A percentile compares a stretch with the other conserved stretches of the same genome.
Conservation (phyloP, 352 stramenopile species). For the Peronospora destructor region DNA sequence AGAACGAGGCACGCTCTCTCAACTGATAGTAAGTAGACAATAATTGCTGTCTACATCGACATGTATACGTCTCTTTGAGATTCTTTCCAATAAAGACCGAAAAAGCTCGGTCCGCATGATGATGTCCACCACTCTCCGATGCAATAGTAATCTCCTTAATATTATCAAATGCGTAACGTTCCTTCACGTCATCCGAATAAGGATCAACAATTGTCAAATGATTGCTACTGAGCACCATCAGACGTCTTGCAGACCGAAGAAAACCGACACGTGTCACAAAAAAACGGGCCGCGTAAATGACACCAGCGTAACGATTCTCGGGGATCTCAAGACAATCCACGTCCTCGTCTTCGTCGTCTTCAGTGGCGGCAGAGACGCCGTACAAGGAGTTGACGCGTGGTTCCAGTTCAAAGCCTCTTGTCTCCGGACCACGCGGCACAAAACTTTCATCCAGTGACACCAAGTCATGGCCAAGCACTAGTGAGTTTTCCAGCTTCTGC, state of each 20-base stretch:
- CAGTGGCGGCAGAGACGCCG: conserved; percentile 9
- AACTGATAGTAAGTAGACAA: conserved; percentile 84
- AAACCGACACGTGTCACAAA: conserved; percentile 83
- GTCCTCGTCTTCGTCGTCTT: conserved; percentile 41
- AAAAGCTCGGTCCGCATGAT: conserved; percentile 70
- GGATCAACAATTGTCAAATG: conserved; percentile 81
- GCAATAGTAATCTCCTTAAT: conserved; percentile 85
- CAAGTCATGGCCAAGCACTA: conserved; percentile 45
- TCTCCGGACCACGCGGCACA: conserved; percentile 63
- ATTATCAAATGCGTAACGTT: conserved; percentile 82
- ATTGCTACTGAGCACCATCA: conserved; percentile 76
- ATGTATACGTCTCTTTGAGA: conserved; percentile 84
- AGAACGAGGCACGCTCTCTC: conserved; percentile 67
- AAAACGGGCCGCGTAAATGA: conserved; percentile 81
- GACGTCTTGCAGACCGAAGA: conserved; percentile 60
- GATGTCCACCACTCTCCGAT: conserved; percentile 55
- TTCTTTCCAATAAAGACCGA: conserved; percentile 84
- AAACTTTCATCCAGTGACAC: conserved; percentile 56
- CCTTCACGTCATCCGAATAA: conserved; percentile 81
- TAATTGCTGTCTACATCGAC: conserved; percentile 71
- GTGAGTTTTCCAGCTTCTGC: conserved; percentile 38
- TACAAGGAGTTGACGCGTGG: conserved; percentile 27
- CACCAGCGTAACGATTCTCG: conserved; percentile 66
- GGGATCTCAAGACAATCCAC: conserved; percentile 41
- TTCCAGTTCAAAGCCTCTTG: conserved; percentile 49